These are phyloP conservation scores for Aspergillus fijiensis DNA, from an alignment of 2,329 filamentous ascomycete genomes.

Conservation along the genomic window DNA sequence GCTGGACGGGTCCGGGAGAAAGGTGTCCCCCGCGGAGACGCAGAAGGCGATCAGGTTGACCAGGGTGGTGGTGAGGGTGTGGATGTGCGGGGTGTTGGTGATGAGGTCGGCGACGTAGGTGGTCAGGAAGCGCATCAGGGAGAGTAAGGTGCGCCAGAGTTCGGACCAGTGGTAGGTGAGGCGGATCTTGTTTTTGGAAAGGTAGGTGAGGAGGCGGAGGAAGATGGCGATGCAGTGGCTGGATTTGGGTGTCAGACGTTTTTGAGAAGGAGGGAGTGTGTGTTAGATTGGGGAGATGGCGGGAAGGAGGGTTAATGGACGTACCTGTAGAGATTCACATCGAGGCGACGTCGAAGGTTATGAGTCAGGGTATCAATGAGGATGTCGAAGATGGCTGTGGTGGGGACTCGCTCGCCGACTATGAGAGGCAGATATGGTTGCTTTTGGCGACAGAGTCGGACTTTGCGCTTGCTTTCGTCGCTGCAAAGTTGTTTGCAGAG, in stretches of 20 bases:
- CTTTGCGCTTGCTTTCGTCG: slow-evolving; percentile 68
- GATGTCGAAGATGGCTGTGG: slow-evolving; percentile 76
- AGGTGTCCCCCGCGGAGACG: slow-evolving; percentile 82
- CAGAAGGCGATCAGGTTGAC: slow-evolving; percentile 82
- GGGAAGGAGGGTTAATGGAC: neutral
- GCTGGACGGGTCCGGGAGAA: slow-evolving; percentile 79
- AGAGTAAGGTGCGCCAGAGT: slow-evolving; percentile 84
- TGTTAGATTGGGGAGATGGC: neutral
- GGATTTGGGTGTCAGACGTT: neutral
- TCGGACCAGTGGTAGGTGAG: slow-evolving; percentile 93
- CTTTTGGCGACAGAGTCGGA: slow-evolving; percentile 85
- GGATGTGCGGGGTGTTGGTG: slow-evolving; percentile 61
- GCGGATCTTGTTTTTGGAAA: slow-evolving; percentile 78
- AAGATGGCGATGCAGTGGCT: slow-evolving; percentile 76
- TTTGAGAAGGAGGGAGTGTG: no score
- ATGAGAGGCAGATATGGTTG: slow-evolving; percentile 79
- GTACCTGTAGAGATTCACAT: slow-evolving; percentile 76
- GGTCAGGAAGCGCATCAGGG: slow-evolving; percentile 84
- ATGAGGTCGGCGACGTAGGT: slow-evolving; percentile 80
- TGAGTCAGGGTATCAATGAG: slow-evolving; percentile 92
- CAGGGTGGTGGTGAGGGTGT: slow-evolving; percentile 71
- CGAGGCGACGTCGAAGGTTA: slow-evolving; percentile 81
- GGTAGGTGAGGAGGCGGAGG: slow-evolving; percentile 76
- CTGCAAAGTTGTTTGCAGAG: slow-evolving; percentile 82
- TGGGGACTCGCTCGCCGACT: slow-evolving; percentile 69